Evolutionary conservation across 2,329 filamentous ascomycete species (phyloP), one percentile per base, ranked within the genome.

Genomic region (Fusarium solani-melongenae): DNA sequence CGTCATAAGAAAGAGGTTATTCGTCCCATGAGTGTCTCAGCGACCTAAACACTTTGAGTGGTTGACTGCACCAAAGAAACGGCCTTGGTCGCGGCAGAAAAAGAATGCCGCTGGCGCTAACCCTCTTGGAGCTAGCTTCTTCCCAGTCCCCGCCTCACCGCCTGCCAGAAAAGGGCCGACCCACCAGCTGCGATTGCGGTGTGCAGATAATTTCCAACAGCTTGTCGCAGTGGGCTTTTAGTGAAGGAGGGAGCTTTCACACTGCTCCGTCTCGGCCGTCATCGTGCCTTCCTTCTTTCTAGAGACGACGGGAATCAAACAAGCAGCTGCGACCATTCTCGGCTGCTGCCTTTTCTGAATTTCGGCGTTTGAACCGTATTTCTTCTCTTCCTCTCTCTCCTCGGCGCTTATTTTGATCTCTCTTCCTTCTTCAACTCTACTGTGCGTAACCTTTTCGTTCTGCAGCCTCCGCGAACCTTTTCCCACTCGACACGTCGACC

Each of bases 81-180:
- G 46, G 27, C 27, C 64, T 67, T 60, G 53, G 53, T 20, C 14
- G 51, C 11, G 75, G 76, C 76, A 78, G 75, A 78, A 78, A 76
- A 78, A 73, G 70, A 76, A 57, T 69, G 46, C 27, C 49, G 44
- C 34, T 3, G 2, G 1, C 55, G 55, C 72, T 75, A 74, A 55
- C 27, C 62, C 22, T 3, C 9, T n/a, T 53, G 6, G 2, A 20
- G 58, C 9, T 53, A n/a, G 10, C 12, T 6, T 4, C 4, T 2
- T 39, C 5, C 1, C 17, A 7, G 1, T 24, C 10, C 8, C 0
- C 0, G 10, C 0, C 31, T 59, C 64, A 73, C 71, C 71, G 71
- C 71, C 57, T 63, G 59, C 64, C 9, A 1, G 2, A 59, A 11
- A 2, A 10, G 17, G 44, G 64, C 33, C 69, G 68, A 62, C 15